Percentiles rank a stretch among this genome's conserved stretches.
phyloP scores from a whole-genome alignment of 768 basidiomycete species.

The Collybia mongolica region DNA sequence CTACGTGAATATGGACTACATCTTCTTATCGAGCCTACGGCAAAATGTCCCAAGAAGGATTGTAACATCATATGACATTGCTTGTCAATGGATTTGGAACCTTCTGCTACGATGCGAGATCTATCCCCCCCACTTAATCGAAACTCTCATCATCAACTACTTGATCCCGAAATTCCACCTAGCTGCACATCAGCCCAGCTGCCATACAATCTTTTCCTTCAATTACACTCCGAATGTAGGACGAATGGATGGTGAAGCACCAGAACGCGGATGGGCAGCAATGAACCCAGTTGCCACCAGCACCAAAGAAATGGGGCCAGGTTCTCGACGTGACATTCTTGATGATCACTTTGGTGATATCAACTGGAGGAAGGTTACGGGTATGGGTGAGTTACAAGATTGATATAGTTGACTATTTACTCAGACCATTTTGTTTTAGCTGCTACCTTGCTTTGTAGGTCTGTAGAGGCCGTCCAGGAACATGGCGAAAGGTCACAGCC shows the following conservation, averaged over 20 bases:
- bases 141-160: background rate
- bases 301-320: constrained; percentile 11
- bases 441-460: background rate
- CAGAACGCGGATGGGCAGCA: constrained; percentile 20
- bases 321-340: constrained; percentile 4
- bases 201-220: background rate
- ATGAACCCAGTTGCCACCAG: constrained; percentile 23
- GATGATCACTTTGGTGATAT: constrained; percentile 24
- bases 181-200: background rate
- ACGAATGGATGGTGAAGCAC: background rate
- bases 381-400: background rate
- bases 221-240: constrained; percentile 1
- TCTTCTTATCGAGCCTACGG: constrained; percentile 12
- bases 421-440: background rate
- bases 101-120: background rate
- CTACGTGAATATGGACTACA: constrained; percentile 26
- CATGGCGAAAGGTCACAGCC: background rate
- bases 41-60: background rate
- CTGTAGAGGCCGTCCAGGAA: background rate
- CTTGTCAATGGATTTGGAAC: constrained; percentile 16
- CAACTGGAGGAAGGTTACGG: constrained; percentile 23
- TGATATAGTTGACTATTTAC: background rate
- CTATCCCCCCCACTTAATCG: background rate
- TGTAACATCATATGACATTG: constrained; percentile 19
- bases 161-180: background rate